phyloP scores from a whole-genome alignment of 2,329 filamentous ascomycete species.

The Lojkania enalia region DNA sequence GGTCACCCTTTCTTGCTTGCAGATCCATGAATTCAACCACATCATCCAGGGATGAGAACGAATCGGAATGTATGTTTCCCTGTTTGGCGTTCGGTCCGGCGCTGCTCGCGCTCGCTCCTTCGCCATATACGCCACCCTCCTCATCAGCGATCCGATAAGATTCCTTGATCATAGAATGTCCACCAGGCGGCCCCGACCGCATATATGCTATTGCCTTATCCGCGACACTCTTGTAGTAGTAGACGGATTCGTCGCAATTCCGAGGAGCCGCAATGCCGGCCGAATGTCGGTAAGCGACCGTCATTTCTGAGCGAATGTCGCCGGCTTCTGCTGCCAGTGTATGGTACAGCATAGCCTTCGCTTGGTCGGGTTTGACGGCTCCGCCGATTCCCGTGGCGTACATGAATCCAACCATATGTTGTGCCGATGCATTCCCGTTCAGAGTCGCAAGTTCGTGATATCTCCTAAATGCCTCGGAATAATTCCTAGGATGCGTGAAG shows the following conservation, averaged over 20 bases:
- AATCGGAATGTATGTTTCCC: slow-evolving; percentile 72
- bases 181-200: slow-evolving; percentile 86
- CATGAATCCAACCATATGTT: slow-evolving; percentile 95
- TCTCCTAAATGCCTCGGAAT: slow-evolving; percentile 75
- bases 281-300: slow-evolving; percentile 82
- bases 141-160: slow-evolving; percentile 88
- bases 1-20: slow-evolving; percentile 86
- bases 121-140: slow-evolving; percentile 87
- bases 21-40: slow-evolving; percentile 92
- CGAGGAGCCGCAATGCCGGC: slow-evolving; percentile 82
- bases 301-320: slow-evolving; percentile 89
- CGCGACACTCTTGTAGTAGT: slow-evolving; percentile 90
- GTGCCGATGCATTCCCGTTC: slow-evolving; percentile 86
- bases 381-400: slow-evolving; percentile 90
- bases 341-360: slow-evolving; percentile 89
- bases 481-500: slow-evolving; percentile 82
- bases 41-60: slow-evolving; percentile 86
- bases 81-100: slow-evolving; percentile 80
- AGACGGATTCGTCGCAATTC: slow-evolving; percentile 80
- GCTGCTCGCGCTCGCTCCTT: slow-evolving; percentile 88
- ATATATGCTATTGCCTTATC: slow-evolving; percentile 91
- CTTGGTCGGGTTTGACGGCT: slow-evolving; percentile 81
- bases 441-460: slow-evolving; percentile 77
- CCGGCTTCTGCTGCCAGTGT: slow-evolving; percentile 87
- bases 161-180: slow-evolving; percentile 74